Evolutionary conservation across 495 filamentous ascomycete genomes (phyloP).

Genomic region (Neurospora sp.): DNA sequence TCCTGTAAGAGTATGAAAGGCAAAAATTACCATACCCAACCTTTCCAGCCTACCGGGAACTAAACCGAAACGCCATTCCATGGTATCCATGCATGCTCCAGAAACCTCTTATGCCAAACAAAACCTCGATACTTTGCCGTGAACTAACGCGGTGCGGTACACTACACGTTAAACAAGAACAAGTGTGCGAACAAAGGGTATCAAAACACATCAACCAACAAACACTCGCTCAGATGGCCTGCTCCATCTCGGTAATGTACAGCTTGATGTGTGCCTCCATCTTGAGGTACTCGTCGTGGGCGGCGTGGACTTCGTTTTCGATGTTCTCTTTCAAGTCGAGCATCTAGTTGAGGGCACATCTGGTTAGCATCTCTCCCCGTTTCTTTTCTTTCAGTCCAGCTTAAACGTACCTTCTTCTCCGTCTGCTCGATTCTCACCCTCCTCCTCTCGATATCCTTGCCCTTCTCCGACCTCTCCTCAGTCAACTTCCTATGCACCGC

Average conservation of each 20-base stretch:
- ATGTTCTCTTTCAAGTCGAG: conserved; percentile 93
- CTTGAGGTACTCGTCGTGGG: conserved; percentile 89
- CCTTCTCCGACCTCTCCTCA: conserved; percentile 76
- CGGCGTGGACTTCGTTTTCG: conserved; percentile 78
- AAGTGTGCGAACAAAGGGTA: neutral
- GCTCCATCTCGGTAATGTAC: conserved; percentile 98
- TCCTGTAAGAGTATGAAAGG: neutral
- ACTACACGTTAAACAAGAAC: neutral
- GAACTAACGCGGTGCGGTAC: neutral
- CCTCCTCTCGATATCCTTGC: conserved; percentile 80
- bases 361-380: neutral
- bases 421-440: conserved; percentile 91
- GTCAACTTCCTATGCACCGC: conserved; percentile 69
- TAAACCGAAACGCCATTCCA: conserved; percentile 21
- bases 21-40: neutral
- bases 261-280: conserved; percentile 93
- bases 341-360: conserved; percentile 51
- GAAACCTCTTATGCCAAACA: neutral
- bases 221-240: conserved; percentile 50
- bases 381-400: neutral
- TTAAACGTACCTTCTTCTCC: conserved; percentile 79
- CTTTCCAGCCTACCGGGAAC: conserved; percentile 1
- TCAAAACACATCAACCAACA: neutral
- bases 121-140: neutral
- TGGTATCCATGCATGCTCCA: conserved; percentile 7